These are phyloP conservation scores for Echium plantagineum DNA, from an alignment of 257 asterid species.

Conservation along the genomic window DNA sequence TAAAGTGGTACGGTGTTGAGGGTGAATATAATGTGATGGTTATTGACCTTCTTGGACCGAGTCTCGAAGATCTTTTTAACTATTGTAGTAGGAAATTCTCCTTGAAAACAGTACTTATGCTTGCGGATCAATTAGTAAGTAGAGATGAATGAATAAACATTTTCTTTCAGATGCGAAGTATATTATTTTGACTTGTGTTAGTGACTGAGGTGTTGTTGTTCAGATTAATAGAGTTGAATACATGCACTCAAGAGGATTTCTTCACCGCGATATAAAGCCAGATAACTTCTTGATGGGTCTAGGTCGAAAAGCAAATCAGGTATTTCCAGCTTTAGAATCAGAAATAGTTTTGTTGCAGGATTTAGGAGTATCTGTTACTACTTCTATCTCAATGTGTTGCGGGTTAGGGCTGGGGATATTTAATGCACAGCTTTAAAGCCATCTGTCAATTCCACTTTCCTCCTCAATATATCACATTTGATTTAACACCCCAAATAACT, in stretches of 20 bases:
- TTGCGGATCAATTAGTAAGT: constrained; percentile 85
- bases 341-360: neutral
- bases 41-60: constrained; percentile 91
- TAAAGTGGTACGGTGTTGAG: constrained; percentile 88
- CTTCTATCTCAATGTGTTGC: too few species aligned
- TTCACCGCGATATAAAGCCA: constrained; percentile 96
- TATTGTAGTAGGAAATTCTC: constrained; percentile 74
- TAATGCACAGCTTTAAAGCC: neutral
- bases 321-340: constrained; percentile 2
- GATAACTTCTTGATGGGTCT: constrained; percentile 92
- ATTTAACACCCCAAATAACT: too few species aligned
- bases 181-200: constrained; percentile 1
- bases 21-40: constrained; percentile 81
- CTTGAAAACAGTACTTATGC: constrained; percentile 82
- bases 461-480: neutral
- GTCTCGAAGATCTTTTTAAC: constrained; percentile 84
- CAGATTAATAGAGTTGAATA: constrained; percentile 92
- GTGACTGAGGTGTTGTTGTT: constrained; percentile 9
- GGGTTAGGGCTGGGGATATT: too few species aligned
- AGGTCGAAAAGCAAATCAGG: constrained; percentile 98
- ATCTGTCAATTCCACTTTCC: neutral
- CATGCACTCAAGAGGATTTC: constrained; percentile 94
- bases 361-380: neutral
- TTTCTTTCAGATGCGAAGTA: neutral
- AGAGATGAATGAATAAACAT: constrained; percentile 5